Conservation (phyloP, 768 basidiomycete species). For the Mrakia blollopis region DNA sequence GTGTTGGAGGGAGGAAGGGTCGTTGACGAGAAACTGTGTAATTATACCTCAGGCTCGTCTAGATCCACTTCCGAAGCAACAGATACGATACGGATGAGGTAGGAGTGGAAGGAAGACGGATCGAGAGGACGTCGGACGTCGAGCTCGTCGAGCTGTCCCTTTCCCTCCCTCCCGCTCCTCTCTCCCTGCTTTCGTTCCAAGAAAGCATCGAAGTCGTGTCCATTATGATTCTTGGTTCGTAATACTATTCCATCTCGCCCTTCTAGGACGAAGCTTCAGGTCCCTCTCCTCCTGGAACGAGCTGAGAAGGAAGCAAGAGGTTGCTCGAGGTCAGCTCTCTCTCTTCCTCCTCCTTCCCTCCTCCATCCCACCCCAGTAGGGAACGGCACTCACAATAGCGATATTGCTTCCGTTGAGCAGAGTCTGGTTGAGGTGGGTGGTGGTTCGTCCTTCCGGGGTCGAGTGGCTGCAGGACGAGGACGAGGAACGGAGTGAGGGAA, state of each 20-base stretch:
- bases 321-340: neutral
- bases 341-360: neutral
- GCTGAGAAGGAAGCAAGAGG: slow-evolving; percentile 45
- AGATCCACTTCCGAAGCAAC: no score
- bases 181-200: no score
- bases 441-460: slow-evolving; percentile 74
- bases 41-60: no score
- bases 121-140: no score
- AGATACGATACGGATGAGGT: no score
- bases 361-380: slow-evolving; percentile 9
- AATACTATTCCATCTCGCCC: no score
- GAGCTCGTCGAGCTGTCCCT: no score
- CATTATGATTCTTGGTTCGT: no score
- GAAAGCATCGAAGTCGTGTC: no score
- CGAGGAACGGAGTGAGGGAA: neutral
- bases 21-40: neutral
- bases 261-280: slow-evolving; percentile 47
- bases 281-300: slow-evolving; percentile 67
- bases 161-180: no score
- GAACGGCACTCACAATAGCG: slow-evolving; percentile 68
- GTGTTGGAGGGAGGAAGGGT: neutral
- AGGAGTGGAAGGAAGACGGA: no score
- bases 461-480: slow-evolving; percentile 59
- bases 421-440: slow-evolving; percentile 78
- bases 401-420: slow-evolving; percentile 92